phyloP scores from a whole-genome alignment of 345 rosid genomes.

The Populus nigra region DNA sequence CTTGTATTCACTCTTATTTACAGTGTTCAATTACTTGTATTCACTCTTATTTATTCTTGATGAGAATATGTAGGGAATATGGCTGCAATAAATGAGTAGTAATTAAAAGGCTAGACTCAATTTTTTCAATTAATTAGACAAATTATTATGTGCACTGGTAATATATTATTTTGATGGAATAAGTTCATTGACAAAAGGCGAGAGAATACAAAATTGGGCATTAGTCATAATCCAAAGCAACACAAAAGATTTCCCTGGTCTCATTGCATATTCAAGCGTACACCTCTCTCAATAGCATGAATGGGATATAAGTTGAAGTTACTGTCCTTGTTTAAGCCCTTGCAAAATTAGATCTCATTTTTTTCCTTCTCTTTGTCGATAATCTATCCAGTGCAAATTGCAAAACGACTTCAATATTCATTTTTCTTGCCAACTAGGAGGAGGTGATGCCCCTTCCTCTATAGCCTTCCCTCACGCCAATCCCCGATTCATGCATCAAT shows the following conservation, averaged over 20 bases:
- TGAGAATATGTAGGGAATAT: background rate
- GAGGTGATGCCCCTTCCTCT: background rate
- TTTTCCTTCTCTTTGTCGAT: background rate
- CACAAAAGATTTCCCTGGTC: background rate
- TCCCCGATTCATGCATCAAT: background rate
- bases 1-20: background rate
- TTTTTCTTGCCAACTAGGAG: background rate
- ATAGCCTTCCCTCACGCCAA: background rate
- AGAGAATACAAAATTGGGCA: background rate
- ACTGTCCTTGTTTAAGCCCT: background rate
- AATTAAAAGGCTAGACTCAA: background rate
- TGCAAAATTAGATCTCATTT: background rate
- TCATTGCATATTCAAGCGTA: background rate
- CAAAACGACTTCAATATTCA: background rate
- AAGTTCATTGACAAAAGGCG: background rate
- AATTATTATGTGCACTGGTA: background rate
- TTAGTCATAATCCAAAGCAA: background rate
- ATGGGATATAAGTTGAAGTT: background rate
- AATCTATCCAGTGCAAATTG: background rate
- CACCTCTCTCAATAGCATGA: background rate
- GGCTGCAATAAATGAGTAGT: slow-evolving; percentile 1
- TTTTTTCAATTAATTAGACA: background rate
- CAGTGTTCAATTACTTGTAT: background rate
- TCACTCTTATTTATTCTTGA: background rate
- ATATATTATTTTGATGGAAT: background rate